Evolutionary conservation across 768 basidiomycete genomes (phyloP).

Genomic region (Pleurotus platypus): DNA sequence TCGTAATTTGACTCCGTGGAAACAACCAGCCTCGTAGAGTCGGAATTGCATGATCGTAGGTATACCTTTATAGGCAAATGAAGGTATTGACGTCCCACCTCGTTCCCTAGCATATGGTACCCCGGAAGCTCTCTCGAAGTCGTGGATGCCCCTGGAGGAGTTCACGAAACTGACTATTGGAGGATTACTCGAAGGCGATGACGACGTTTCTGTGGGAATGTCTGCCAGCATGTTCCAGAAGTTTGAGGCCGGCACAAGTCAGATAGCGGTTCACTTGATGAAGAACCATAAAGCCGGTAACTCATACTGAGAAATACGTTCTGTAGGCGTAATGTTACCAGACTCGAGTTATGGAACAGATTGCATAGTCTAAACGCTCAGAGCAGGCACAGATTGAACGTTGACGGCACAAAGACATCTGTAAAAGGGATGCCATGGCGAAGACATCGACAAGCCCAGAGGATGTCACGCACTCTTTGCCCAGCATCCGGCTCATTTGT

Average conservation of each 20-base stretch:
- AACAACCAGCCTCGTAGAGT: constrained; percentile 40
- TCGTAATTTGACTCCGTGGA: too few species aligned
- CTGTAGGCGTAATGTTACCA: too few species aligned
- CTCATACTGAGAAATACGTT: too few species aligned
- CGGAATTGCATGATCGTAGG: constrained; percentile 58
- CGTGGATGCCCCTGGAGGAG: constrained; percentile 51
- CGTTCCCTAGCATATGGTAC: constrained; percentile 44
- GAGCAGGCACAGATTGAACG: too few species aligned
- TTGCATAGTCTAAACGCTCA: too few species aligned
- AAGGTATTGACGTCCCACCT: neutral
- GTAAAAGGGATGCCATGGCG: too few species aligned
- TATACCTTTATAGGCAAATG: neutral
- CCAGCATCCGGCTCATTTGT: too few species aligned
- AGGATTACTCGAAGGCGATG: constrained; percentile 31
- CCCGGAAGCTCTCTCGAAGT: constrained; percentile 39
- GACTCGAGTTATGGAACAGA: too few species aligned
- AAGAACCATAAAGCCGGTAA: too few species aligned
- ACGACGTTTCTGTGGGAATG: constrained; percentile 22
- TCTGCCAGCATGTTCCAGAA: constrained; percentile 21
- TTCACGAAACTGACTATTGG: constrained; percentile 37
- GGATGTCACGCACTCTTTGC: too few species aligned
- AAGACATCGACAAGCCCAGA: too few species aligned
- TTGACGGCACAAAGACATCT: too few species aligned
- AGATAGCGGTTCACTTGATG: constrained; percentile 5
- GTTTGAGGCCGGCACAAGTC: constrained; percentile 30